Evolutionary conservation across 305 asterid species (phyloP).

Genomic region (Solanum hybrid): DNA sequence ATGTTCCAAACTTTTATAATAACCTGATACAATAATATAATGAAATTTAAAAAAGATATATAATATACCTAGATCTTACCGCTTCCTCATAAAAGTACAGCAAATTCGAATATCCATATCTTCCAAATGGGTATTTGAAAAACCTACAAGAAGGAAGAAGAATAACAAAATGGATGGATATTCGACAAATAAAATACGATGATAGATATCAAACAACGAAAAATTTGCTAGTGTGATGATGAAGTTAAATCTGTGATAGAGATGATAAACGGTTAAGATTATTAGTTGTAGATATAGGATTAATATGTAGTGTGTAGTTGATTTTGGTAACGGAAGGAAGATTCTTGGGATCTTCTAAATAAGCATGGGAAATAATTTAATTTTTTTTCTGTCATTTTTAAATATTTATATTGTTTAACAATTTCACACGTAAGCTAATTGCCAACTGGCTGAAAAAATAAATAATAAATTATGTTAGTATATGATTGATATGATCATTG

Average conservation of each 20-base stretch:
- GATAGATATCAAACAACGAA: too few relatives aligned
- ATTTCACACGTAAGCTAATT: background rate
- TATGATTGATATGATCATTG: background rate
- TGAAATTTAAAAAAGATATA: too few relatives aligned
- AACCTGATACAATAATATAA: background rate
- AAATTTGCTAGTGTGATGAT: background rate
- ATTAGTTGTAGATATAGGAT: background rate
- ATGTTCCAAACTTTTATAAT: background rate
- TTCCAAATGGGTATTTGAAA: too few relatives aligned
- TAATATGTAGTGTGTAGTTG: background rate
- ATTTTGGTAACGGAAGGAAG: background rate
- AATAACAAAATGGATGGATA: too few relatives aligned
- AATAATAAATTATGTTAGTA: too few relatives aligned
- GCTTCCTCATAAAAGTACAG: too few relatives aligned
- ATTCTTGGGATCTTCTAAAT: background rate
- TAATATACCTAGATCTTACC: too few relatives aligned
- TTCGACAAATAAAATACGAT: too few relatives aligned
- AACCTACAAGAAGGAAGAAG: too few relatives aligned
- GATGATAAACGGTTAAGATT: background rate
- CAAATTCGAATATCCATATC: too few relatives aligned
- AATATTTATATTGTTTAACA: background rate
- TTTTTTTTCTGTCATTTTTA: background rate
- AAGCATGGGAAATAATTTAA: background rate
- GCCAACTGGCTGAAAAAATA: background rate
- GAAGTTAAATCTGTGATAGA: background rate